Conservation (phyloP, 352 stramenopile genomes). For the Globisporangium lucens region DNA sequence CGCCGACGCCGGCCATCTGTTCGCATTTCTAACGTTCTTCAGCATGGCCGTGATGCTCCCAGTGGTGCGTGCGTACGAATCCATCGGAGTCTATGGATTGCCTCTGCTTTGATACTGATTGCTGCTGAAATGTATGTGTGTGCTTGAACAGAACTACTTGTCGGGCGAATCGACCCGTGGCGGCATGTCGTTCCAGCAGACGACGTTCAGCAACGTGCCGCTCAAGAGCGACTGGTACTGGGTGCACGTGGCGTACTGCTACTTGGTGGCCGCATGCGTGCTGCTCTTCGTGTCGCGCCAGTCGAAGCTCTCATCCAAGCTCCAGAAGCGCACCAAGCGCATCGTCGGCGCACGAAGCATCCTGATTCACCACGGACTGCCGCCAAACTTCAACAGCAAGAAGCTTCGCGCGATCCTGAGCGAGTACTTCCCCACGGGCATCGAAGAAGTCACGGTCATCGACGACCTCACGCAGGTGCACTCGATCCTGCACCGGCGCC, state of each 20-base stretch:
- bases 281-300: constrained; percentile 46
- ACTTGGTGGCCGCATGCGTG: constrained; percentile 55
- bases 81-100: background rate
- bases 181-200: constrained; percentile 60
- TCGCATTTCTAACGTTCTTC: constrained; percentile 59
- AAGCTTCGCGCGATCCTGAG: constrained; percentile 37
- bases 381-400: constrained; percentile 41
- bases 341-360: constrained; percentile 70
- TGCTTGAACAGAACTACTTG: constrained; percentile 51
- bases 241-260: constrained; percentile 75
- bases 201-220: constrained; percentile 82
- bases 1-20: constrained; percentile 58
- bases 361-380: constrained; percentile 62
- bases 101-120: background rate
- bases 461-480: constrained; percentile 62
- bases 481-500: constrained; percentile 46
- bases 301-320: constrained; percentile 39
- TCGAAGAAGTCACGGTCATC: constrained; percentile 67
- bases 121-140: background rate
- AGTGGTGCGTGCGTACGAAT: constrained; percentile 48
- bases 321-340: constrained; percentile 53
- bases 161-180: constrained; percentile 38
- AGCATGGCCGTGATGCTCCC: constrained; percentile 67
- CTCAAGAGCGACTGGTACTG: constrained; percentile 78
- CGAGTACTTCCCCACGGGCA: constrained; percentile 36